Percentiles rank a stretch among this genome's conserved stretches.
Conservation (phyloP, 164 flowering plant species). For the Santalum album region DNA sequence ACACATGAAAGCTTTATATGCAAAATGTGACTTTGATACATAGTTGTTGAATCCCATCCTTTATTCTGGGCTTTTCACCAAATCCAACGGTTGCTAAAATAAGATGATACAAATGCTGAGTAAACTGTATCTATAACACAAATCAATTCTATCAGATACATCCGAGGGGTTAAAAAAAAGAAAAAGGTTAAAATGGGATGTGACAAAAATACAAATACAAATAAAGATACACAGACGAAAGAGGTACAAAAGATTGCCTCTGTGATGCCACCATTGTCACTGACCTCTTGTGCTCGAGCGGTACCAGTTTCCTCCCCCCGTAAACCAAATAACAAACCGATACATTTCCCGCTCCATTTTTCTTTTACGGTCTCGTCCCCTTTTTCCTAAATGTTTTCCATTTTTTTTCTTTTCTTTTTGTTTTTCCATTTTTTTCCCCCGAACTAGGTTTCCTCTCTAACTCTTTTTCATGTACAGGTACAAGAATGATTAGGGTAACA, state of each 20-base stretch:
- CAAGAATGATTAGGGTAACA: conserved; percentile 34
- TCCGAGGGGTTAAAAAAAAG: too few relatives aligned
- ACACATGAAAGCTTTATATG: conserved; percentile 46
- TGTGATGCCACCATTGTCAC: too few relatives aligned
- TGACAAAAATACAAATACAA: too few relatives aligned
- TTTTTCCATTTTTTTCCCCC: conserved; percentile 7
- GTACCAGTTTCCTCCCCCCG: too few relatives aligned
- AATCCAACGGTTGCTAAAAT: too few relatives aligned
- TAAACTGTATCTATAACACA: conserved; percentile 25
- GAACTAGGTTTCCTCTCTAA: conserved; percentile 7
- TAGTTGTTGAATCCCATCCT: conserved; percentile 39
- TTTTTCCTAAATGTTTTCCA: too few relatives aligned
- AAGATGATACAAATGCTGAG: too few relatives aligned
- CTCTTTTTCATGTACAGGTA: conserved; percentile 46
- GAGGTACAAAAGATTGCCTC: too few relatives aligned
- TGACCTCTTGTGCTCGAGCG: too few relatives aligned
- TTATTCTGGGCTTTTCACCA: conserved; percentile 31
- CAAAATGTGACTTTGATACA: conserved; percentile 39
- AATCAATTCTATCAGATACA: conserved; percentile 35
- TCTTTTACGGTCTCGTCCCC: conserved; percentile 1
- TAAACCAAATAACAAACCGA: conserved; percentile 16
- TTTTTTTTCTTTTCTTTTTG: too few relatives aligned
- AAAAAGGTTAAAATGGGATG: conserved; percentile 7
- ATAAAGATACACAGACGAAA: conserved; percentile 19
- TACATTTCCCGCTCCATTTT: conserved; percentile 12